Base-by-base conservation (phyloP, 1,139 yeast genomes). In the Debaryomyces nepalensis region DNA sequence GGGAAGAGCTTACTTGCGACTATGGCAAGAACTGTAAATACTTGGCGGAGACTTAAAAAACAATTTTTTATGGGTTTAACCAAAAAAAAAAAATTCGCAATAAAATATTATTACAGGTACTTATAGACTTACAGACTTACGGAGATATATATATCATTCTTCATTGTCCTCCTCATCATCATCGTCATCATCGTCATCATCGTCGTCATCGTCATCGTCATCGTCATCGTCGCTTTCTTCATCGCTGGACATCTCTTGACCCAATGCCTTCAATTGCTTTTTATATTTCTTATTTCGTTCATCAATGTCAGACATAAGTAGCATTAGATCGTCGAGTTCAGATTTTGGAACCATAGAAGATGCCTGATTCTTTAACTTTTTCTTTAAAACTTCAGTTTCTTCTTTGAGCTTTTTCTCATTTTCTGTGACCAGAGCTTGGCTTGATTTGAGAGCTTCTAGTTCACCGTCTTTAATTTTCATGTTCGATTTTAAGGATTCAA, bases 321-420 rank as follows among this genome's bases (percentile, higher is more conserved):
- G 66, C 83, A 88, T 79, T 48, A 88, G 63, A 44, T 87, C 96
- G 55, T 89, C 96, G 10, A 85, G 59, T 38, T 87, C 95, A 2
- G 79, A 59, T 51, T 73, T 79, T 0, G 84, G 78, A 11, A 81
- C 85, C 54, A 51, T 47, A 12, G 54, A 51, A 5, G 37, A 42
- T 7, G 37, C 32, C 27, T 48, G 43, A 27, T 44, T 46, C 31
- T 52, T 49, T n/a, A 60, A 42, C 30, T 52, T 43, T 9, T 43
- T 52, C 40, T 49, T 49, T 30, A 50, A 44, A 10, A 31, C 43
- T 27, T 40, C 47, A 14, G 49, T 45, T 37, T 52, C 51, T 26
- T 40, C 35, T 18, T 50, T 45, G 15, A 46, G 47, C 8, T 38
- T 39, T 20, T 48, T 46, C 12, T 40, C 47, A 31, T 15, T 47